phyloP scores from a whole-genome alignment of 192 early-diverging fungal species.

The Coemansia sp. region DNA sequence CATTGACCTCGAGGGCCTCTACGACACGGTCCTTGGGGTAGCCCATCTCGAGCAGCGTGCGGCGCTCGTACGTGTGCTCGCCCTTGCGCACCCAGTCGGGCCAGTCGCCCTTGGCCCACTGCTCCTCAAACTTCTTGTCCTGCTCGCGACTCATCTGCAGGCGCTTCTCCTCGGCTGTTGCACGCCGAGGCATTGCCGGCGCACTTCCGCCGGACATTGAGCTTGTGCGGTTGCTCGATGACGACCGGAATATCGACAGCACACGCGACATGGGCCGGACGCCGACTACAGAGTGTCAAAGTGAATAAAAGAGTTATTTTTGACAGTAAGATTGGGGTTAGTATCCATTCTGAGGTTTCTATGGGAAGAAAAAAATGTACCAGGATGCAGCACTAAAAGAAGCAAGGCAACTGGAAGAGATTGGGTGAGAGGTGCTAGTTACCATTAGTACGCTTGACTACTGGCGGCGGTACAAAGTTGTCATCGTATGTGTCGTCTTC shows the following conservation, averaged over 20 bases:
- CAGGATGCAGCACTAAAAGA: too few relatives aligned
- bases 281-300: conserved; percentile 28
- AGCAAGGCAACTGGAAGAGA: too few relatives aligned
- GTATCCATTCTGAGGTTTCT: background rate
- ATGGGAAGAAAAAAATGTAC: background rate
- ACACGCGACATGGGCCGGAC: conserved; percentile 53
- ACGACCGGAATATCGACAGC: conserved; percentile 49
- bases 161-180: conserved; percentile 27
- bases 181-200: conserved; percentile 12
- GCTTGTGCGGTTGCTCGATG: conserved; percentile 17
- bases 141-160: conserved; percentile 36
- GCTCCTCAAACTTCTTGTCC: conserved; percentile 45
- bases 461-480: conserved; percentile 47
- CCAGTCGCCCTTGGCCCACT: conserved; percentile 48
- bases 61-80: conserved; percentile 37
- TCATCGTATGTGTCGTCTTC: conserved; percentile 11
- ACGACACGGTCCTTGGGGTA: conserved; percentile 53
- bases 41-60: conserved; percentile 52
- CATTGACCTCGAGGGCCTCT: conserved; percentile 55
- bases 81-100: conserved; percentile 48
- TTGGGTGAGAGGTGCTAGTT: conserved; percentile 8
- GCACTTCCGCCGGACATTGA: conserved; percentile 4
- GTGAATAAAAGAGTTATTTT: background rate
- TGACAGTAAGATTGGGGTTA: too few relatives aligned
- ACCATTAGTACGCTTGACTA: conserved; percentile 53